Evolutionary conservation across 176 grass and related monocot genomes (phyloP).

Genomic region (Elaeis guineensis): DNA sequence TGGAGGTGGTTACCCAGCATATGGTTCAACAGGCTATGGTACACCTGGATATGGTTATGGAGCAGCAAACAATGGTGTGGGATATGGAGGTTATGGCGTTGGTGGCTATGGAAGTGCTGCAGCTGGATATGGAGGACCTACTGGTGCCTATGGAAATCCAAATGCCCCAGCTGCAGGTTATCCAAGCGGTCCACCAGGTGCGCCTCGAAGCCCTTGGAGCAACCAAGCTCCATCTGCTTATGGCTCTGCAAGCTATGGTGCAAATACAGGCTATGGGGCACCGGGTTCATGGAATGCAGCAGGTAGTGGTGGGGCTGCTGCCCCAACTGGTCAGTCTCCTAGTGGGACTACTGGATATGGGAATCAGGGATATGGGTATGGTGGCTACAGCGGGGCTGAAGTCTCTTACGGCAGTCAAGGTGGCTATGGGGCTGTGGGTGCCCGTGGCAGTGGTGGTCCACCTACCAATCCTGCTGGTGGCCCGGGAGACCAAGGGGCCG

Average conservation of each 20-base stretch:
- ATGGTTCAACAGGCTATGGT: conserved; percentile 60
- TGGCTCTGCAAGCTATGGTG: conserved; percentile 60
- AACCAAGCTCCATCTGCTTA: conserved; percentile 75
- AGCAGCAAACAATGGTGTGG: conserved; percentile 46
- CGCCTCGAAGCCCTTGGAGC: conserved; percentile 68
- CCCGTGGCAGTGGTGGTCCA: conserved; percentile 26
- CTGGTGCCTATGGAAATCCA: conserved; percentile 53
- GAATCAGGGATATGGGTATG: conserved; percentile 75
- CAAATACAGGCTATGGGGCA: conserved; percentile 46
- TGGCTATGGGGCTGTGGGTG: conserved; percentile 56
- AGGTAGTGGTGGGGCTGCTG: conserved; percentile 34
- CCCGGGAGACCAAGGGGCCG: conserved; percentile 22
- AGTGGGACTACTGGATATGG: conserved; percentile 53
- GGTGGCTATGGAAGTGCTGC: conserved; percentile 57
- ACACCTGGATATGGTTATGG: conserved; percentile 80
- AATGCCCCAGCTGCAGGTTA: conserved; percentile 44
- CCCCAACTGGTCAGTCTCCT: conserved; percentile 46
- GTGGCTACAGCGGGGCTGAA: conserved; percentile 68
- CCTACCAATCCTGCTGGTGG: conserved; percentile 42
- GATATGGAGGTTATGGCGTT: conserved; percentile 72
- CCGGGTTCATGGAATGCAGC: conserved; percentile 55
- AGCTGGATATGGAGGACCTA: conserved; percentile 50
- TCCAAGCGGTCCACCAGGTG: conserved; percentile 44
- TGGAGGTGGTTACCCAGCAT: conserved; percentile 49
- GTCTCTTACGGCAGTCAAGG: conserved; percentile 62